Evolutionary conservation across 305 asterid species (phyloP).

Genomic region (Fraxinus latifolia): DNA sequence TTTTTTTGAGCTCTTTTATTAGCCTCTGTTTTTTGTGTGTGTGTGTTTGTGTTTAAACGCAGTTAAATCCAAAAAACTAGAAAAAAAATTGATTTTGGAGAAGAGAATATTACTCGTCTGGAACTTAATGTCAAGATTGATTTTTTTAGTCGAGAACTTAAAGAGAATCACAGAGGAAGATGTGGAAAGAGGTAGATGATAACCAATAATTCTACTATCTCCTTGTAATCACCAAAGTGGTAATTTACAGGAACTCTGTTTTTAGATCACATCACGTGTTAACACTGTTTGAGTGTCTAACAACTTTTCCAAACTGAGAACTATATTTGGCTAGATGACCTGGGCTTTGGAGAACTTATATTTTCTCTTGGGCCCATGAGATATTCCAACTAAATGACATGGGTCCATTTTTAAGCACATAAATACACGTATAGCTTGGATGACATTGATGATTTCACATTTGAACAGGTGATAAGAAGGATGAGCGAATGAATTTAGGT

Average conservation of each 20-base stretch:
- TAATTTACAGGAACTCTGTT: neutral
- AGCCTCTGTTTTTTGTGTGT: neutral
- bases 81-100: neutral
- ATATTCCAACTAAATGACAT: neutral
- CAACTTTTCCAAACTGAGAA: neutral
- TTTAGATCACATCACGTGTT: neutral
- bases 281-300: neutral
- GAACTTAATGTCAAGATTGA: neutral
- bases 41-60: neutral
- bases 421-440: neutral
- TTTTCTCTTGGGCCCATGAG: neutral
- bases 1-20: neutral
- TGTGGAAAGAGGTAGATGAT: neutral
- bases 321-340: neutral
- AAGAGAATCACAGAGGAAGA: neutral
- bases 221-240: neutral
- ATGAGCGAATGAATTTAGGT: neutral
- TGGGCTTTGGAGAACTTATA: neutral
- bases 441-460: conserved; percentile 10
- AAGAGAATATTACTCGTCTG: neutral
- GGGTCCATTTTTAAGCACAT: neutral
- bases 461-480: conserved; percentile 3
- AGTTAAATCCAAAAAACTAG: neutral
- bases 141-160: neutral
- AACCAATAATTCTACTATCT: neutral